These are phyloP conservation scores for Collybiopsis luxurians DNA, from an alignment of 768 basidiomycete species.

Conservation along the genomic window DNA sequence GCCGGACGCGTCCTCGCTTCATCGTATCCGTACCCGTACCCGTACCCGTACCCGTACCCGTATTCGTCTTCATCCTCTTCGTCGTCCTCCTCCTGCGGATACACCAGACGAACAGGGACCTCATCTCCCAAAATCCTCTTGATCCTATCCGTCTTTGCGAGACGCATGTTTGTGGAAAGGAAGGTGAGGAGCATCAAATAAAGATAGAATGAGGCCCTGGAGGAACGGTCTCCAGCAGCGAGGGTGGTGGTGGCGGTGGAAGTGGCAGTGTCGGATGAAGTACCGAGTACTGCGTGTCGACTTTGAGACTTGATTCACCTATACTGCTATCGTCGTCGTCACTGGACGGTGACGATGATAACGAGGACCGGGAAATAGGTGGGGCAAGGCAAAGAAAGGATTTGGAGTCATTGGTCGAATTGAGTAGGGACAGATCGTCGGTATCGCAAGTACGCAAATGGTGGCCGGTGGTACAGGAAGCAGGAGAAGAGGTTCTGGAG, in stretches of 20 bases:
- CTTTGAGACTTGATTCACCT: background rate
- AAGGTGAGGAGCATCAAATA: no score
- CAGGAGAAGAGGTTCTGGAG: background rate
- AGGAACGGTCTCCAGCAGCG: conserved; percentile 17
- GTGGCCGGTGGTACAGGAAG: background rate
- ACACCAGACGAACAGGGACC: conserved; percentile 60
- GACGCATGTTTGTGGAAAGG: conserved; percentile 39
- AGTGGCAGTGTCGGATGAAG: conserved; percentile 6
- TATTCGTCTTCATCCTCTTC: background rate
- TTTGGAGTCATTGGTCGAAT: background rate
- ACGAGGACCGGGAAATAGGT: background rate
- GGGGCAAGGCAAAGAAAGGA: conserved; percentile 19
- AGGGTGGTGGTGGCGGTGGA: no score
- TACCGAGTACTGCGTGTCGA: background rate
- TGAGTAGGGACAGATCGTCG: background rate
- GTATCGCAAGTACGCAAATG: background rate
- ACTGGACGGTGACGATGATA: background rate
- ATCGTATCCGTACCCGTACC: no score
- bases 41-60: no score
- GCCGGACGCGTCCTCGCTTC: background rate
- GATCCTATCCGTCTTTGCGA: conserved; percentile 62
- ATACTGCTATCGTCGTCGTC: background rate
- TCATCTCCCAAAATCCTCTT: conserved; percentile 60
- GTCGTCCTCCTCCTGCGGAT: conserved; percentile 32
- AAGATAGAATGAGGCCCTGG: conserved; percentile 9